Evolutionary conservation across 495 filamentous ascomycete genomes (phyloP), one percentile per base, ranked within the genome.

Genomic region (Lophiotrema nucula): DNA sequence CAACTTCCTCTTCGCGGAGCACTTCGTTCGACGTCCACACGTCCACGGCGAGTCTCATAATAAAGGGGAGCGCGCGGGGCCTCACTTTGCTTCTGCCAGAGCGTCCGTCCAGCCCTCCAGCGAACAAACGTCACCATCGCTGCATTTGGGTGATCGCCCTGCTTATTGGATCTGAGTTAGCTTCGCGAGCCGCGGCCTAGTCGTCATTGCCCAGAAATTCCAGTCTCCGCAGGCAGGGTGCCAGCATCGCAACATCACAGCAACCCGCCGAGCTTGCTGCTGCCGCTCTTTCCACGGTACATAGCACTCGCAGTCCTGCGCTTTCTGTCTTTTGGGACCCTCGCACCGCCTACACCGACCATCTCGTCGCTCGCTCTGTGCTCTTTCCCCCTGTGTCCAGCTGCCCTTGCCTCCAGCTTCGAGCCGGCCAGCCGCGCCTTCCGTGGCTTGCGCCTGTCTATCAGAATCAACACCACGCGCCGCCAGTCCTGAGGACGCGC

Each of bases 281-380:
- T n/a, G n/a, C n/a, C n/a, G n/a, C n/a, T n/a, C n/a, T n/a, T n/a
- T n/a, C n/a, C n/a, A n/a, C n/a, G n/a, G n/a, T n/a, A n/a, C n/a
- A n/a, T n/a, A n/a, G n/a, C n/a, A n/a, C n/a, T n/a, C n/a, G n/a
- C n/a, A n/a, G n/a, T n/a, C n/a, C n/a, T n/a, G n/a, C n/a, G n/a
- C n/a, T n/a, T n/a, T n/a, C n/a, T n/a, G n/a, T n/a, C n/a, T n/a
- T n/a, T n/a, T n/a, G n/a, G n/a, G n/a, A n/a, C n/a, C n/a, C n/a
- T n/a, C n/a, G n/a, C n/a, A n/a, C n/a, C n/a, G n/a, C n/a, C n/a
- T n/a, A n/a, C n/a, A n/a, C n/a, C n/a, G n/a, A n/a, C n/a, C n/a
- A n/a, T n/a, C n/a, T n/a, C n/a, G 53, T 56, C 53, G 18, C 53
- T 56, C 53, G 53, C 37, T 35, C 21, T 6, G n/a, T 10, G 23